Percentiles rank a stretch among this genome's conserved stretches.
Conservation (phyloP, 495 filamentous ascomycete genomes). For the Apiosordaria backusii region DNA sequence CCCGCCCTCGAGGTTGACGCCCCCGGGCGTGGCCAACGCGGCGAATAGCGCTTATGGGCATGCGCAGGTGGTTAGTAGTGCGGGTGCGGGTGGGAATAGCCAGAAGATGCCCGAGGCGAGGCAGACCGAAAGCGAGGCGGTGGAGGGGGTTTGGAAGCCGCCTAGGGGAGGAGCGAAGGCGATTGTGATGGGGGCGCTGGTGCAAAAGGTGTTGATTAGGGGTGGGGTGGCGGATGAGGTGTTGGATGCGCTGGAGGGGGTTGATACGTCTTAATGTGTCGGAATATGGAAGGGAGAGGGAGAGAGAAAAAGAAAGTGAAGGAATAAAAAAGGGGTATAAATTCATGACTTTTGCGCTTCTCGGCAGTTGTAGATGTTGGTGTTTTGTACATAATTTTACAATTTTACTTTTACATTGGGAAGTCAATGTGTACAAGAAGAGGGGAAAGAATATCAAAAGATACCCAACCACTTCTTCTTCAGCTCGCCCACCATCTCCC, state of each 20-base stretch:
- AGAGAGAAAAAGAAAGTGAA: background rate
- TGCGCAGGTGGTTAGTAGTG: constrained; percentile 31
- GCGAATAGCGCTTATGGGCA: constrained; percentile 60
- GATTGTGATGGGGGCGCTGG: constrained; percentile 60
- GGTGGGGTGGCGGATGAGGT: constrained; percentile 85
- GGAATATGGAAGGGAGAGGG: background rate
- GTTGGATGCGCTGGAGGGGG: constrained; percentile 67
- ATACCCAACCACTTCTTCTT: constrained; percentile 44
- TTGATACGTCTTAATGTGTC: constrained; percentile 37
- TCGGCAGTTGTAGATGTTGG: background rate
- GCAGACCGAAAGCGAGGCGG: constrained; percentile 52
- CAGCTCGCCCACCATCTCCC: constrained; percentile 17
- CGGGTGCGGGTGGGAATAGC: constrained; percentile 35
- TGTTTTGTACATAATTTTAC: constrained; percentile 7
- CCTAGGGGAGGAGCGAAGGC: constrained; percentile 72
- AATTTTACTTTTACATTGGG: background rate
- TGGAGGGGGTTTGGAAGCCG: constrained; percentile 74
- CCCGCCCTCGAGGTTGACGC: constrained; percentile 56
- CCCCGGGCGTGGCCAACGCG: constrained; percentile 63
- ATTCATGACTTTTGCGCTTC: background rate
- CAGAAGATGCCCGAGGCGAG: constrained; percentile 41
- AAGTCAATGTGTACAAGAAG: background rate
- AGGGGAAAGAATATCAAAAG: constrained; percentile 31
- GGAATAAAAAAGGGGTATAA: background rate
- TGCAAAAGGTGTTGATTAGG: constrained; percentile 59